Evolutionary conservation across 2,329 filamentous ascomycete species (phyloP), one percentile per base, ranked within the genome.

Genomic region (Colletotrichum sansevieriae): DNA sequence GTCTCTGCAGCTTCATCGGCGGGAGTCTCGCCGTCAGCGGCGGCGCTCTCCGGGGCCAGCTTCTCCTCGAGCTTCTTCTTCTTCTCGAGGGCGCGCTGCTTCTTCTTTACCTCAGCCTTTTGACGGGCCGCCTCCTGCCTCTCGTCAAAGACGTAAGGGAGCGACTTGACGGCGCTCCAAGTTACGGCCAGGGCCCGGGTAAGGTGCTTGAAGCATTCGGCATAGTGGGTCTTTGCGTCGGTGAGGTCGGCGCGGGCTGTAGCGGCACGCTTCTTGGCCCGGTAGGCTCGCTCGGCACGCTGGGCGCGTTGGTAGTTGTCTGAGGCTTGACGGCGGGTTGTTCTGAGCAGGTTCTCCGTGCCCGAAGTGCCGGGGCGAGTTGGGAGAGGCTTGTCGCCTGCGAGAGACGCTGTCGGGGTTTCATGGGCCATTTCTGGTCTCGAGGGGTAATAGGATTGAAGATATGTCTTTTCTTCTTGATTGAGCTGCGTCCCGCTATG

Each of bases 341-440:
- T 78, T 52, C 77, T 75, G 47, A 84, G 79, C 37, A 82, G 74
- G 70, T 78, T 78, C 71, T 83, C 80, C 18, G 82, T 84, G 63
- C 80, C 80, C 0, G 81, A 80, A 13, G 82, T 83, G 65, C 80
- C 79, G 5, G 82, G 81, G 20, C 82, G 77, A n/a, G 60, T 70
- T 4, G 73, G 74, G n/a, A 76, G 73, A 2, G 75, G 74, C 65
- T 76, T 76, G 33, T 66, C 46, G 44, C 56, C 47, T 25, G 49
- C 44, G 39, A 59, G 39, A 10, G 61, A 47, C 35, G 58, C 33
- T 39, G 59, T 44, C 18, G 65, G 60, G 33, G 71, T 71, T 29
- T 62, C 60, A 39, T 65, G 64, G 29, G 70, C 70, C 70, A 72
- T 72, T 20, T 15, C 43, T 37, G 20, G 11, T 47, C 22, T 39